These are phyloP conservation scores for Loxodes magnus DNA, from an alignment of 73 alveolate genomes.

Conservation along the genomic window DNA sequence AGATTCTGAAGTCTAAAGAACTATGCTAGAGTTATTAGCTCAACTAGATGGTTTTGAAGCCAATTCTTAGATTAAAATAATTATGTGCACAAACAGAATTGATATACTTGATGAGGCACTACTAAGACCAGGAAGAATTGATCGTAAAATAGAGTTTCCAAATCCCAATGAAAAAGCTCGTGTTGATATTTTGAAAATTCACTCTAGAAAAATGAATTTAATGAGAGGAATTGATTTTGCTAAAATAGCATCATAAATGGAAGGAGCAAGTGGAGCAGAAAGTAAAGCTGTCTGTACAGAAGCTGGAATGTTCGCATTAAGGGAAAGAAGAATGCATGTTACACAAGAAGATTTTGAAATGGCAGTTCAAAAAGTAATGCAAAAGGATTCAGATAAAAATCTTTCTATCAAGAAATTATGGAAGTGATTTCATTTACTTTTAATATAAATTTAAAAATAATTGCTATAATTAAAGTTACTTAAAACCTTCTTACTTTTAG, in stretches of 20 bases:
- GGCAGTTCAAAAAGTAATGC: conserved; percentile 99
- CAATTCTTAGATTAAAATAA: conserved; percentile 61
- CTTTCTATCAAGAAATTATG: conserved; percentile 77
- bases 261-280: conserved; percentile 99
- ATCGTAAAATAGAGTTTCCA: conserved; percentile 99
- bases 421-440: too few species aligned
- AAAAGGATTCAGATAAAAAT: conserved; percentile 97
- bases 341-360: conserved; percentile 99
- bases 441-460: too few species aligned
- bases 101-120: conserved; percentile 99
- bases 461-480: too few species aligned
- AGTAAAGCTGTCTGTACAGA: conserved; percentile 93
- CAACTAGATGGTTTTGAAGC: conserved; percentile 98
- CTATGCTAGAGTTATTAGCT: conserved; percentile 97
- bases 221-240: conserved; percentile 90
- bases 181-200: conserved; percentile 92
- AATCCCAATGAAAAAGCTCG: conserved; percentile 95
- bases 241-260: conserved; percentile 88
- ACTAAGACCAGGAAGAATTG: conserved; percentile 99
- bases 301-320: conserved; percentile 99
- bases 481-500: too few species aligned
- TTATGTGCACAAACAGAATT: conserved; percentile 95
- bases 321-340: conserved; percentile 99
- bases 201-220: conserved; percentile 92
- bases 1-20: conserved; percentile 99